Percentiles rank a stretch among this genome's conserved stretches.
Conservation (phyloP, 2,329 filamentous ascomycete species). For the Paecilomyces fulvus region DNA sequence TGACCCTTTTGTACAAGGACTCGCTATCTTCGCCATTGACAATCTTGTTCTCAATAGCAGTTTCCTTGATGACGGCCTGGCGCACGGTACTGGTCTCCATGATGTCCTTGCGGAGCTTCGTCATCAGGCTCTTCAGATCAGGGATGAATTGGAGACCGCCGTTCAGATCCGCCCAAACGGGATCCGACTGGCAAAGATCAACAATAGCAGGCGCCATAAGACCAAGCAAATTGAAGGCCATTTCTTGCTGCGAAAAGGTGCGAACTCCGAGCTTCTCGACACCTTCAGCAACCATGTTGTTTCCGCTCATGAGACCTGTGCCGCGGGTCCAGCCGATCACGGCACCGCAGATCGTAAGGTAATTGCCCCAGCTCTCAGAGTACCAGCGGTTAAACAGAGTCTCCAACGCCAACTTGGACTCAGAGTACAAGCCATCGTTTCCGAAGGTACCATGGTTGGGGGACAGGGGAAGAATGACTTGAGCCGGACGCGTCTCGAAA, state of each 20-base stretch:
- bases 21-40: slow-evolving; percentile 92
- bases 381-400: slow-evolving; percentile 98
- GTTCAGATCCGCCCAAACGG: slow-evolving; percentile 94
- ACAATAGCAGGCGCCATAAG: slow-evolving; percentile 92
- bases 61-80: slow-evolving; percentile 90
- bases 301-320: slow-evolving; percentile 94
- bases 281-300: slow-evolving; percentile 95
- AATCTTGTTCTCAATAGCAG: slow-evolving; percentile 90
- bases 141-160: slow-evolving; percentile 96
- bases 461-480: slow-evolving; percentile 90
- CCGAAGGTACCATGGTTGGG: slow-evolving; percentile 98
- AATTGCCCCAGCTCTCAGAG: slow-evolving; percentile 94
- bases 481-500: slow-evolving; percentile 90
- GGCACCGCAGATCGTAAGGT: slow-evolving; percentile 95
- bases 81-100: slow-evolving; percentile 93
- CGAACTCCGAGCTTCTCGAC: slow-evolving; percentile 95
- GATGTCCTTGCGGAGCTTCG: slow-evolving; percentile 83
- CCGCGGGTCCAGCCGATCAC: slow-evolving; percentile 99
- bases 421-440: slow-evolving; percentile 94
- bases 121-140: slow-evolving; percentile 91
- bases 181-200: slow-evolving; percentile 89
- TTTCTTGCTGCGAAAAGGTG: slow-evolving; percentile 98
- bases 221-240: slow-evolving; percentile 97
- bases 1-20: slow-evolving; percentile 88
- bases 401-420: slow-evolving; percentile 94